Conservation (phyloP, 2,329 filamentous ascomycete genomes). For the Microcera coccophila region DNA sequence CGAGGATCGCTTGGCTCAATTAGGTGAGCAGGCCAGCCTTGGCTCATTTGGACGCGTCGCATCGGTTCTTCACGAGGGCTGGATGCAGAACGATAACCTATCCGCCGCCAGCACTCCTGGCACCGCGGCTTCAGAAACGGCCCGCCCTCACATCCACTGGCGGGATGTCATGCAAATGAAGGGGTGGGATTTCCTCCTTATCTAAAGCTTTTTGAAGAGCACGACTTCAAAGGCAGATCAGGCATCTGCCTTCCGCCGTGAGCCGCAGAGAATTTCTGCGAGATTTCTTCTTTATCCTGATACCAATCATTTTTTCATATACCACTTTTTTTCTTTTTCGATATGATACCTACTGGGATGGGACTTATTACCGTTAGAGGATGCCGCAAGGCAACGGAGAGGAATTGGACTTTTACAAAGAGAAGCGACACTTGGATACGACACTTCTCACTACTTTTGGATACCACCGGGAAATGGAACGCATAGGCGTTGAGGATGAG, state of each 20-base stretch:
- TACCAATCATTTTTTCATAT: conserved; percentile 19
- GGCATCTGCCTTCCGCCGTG: conserved; percentile 34
- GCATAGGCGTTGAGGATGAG: conserved; percentile 18
- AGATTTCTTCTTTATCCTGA: conserved; percentile 20
- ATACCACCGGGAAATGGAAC: conserved; percentile 16
- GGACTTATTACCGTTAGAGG: conserved; percentile 33
- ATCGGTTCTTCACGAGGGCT: conserved; percentile 76
- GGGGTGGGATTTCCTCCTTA: conserved; percentile 88
- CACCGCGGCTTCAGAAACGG: conserved; percentile 35
- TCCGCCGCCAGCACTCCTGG: conserved; percentile 35
- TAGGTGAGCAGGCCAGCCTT: conserved; percentile 73
- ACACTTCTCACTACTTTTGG: conserved; percentile 25
- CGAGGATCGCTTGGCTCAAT: conserved; percentile 65
- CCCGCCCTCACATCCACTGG: conserved; percentile 78
- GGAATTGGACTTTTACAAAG: conserved; percentile 19
- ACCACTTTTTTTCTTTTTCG: conserved; percentile 22
- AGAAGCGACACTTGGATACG: conserved; percentile 30
- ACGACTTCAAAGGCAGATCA: conserved; percentile 33
- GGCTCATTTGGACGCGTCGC: conserved; percentile 84
- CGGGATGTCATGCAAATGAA: conserved; percentile 88
- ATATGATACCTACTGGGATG: conserved; percentile 35
- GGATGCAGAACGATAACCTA: conserved; percentile 68
- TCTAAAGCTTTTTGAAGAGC: conserved; percentile 52
- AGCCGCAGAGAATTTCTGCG: conserved; percentile 8
- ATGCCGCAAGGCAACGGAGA: conserved; percentile 39